Evolutionary conservation across 208 protist species (phyloP).

Genomic region (Novymonas esmeraldas): DNA sequence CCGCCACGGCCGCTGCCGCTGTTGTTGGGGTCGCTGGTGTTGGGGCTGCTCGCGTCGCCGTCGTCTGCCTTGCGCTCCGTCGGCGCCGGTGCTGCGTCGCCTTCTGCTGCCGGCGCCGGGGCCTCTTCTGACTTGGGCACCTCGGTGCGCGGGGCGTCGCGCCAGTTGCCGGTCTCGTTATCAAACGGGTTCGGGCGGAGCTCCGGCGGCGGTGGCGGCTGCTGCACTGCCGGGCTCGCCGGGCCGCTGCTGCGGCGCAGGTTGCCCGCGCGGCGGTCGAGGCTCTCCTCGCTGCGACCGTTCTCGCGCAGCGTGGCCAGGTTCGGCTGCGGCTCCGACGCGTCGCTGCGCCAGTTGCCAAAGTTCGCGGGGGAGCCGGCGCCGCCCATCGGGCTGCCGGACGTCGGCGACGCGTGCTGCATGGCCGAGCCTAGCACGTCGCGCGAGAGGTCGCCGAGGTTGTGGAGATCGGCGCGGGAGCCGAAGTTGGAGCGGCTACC

Average conservation of each 20-base stretch:
- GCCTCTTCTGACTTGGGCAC: constrained; percentile 28
- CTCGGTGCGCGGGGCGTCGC: constrained; percentile 60
- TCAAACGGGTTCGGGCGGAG: constrained; percentile 28
- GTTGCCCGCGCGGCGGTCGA: constrained; percentile 32
- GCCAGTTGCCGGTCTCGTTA: constrained; percentile 62
- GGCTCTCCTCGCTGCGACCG: constrained; percentile 19
- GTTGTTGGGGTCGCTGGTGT: constrained; percentile 7
- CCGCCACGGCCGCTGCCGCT: constrained; percentile 20
- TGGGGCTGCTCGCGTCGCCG: neutral
- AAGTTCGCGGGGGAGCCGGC: constrained; percentile 49
- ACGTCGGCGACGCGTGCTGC: constrained; percentile 34
- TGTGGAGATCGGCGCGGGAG: constrained; percentile 54
- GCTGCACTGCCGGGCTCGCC: constrained; percentile 10
- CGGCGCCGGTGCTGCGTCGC: constrained; percentile 10
- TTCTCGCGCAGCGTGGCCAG: constrained; percentile 37
- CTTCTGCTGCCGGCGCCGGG: constrained; percentile 4
- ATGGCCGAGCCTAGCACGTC: constrained; percentile 71
- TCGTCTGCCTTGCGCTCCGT: constrained; percentile 8
- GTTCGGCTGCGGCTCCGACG: constrained; percentile 49
- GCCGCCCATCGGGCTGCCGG: constrained; percentile 22
- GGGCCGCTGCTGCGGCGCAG: constrained; percentile 22
- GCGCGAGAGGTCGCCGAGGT: constrained; percentile 66
- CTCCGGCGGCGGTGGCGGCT: constrained; percentile 16
- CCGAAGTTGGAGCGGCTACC: constrained; percentile 59
- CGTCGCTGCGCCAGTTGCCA: constrained; percentile 64